Conservation (phyloP, 768 basidiomycete genomes). For the Suillus placidus region DNA sequence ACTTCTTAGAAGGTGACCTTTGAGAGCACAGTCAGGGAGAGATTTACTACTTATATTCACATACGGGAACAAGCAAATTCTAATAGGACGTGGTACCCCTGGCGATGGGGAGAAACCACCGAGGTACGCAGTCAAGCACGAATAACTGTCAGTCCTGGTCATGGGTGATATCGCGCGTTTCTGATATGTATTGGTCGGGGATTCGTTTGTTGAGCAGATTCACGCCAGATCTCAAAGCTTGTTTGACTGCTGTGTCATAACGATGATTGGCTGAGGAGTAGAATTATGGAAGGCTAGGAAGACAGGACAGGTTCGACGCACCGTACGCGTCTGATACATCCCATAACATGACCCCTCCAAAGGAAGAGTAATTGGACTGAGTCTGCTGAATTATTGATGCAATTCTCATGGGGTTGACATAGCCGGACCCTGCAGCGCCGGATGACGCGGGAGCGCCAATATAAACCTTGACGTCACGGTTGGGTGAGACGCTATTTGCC, state of each 20-base stretch:
- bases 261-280: constrained; percentile 51
- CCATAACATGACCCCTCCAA: constrained; percentile 51
- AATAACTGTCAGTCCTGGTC: not conserved
- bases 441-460: constrained; percentile 47
- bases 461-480: constrained; percentile 41
- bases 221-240: constrained; percentile 36
- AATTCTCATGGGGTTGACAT: constrained; percentile 36
- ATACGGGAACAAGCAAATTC: not conserved
- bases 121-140: not conserved
- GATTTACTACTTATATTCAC: not conserved
- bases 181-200: not conserved
- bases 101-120: not conserved
- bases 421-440: constrained; percentile 44
- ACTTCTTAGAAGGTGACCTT: not conserved
- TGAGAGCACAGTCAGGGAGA: not conserved
- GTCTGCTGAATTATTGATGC: constrained; percentile 37
- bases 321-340: constrained; percentile 47
- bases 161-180: not conserved
- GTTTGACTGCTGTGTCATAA: constrained; percentile 65
- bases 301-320: constrained; percentile 12
- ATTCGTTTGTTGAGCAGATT: not conserved
- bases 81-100: not conserved
- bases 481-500: constrained; percentile 37
- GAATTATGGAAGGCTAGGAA: not conserved
- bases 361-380: constrained; percentile 43